Percentiles rank a stretch among this genome's conserved stretches.
Conservation (phyloP, 306 rosid genomes). For the apple (Malus domestica) region DNA sequence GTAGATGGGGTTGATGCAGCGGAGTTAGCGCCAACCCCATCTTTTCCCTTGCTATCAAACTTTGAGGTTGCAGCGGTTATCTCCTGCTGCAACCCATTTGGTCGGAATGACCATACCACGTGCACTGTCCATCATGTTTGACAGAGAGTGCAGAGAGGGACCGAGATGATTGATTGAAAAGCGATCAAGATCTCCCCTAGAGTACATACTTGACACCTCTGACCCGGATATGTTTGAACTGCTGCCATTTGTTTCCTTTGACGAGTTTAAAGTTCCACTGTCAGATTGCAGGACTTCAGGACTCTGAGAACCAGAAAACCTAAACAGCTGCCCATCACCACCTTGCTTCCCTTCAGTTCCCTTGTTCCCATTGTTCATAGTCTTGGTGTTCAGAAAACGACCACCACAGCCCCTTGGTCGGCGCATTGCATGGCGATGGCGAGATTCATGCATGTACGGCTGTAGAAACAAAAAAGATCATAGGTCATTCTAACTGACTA, state of each 20-base stretch:
- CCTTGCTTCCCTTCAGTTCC: constrained; percentile 28
- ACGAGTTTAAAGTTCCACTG: constrained; percentile 56
- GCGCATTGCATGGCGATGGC: constrained; percentile 91
- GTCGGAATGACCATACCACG: constrained; percentile 51
- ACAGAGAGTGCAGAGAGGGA: constrained; percentile 37
- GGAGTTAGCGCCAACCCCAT: constrained; percentile 29
- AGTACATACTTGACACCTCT: constrained; percentile 72
- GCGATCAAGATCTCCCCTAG: constrained; percentile 38
- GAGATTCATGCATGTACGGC: constrained; percentile 97
- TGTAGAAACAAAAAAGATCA: constrained; percentile 27
- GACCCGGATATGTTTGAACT: constrained; percentile 55
- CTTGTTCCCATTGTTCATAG: constrained; percentile 6
- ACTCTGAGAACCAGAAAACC: constrained; percentile 49
- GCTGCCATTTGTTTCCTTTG: constrained; percentile 55
- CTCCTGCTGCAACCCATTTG: constrained; percentile 73
- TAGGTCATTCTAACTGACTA: constrained; percentile 4
- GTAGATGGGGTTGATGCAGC: constrained; percentile 28
- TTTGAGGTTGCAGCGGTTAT: constrained; percentile 60
- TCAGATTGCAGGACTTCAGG: constrained; percentile 70
- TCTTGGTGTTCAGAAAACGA: constrained; percentile 74
- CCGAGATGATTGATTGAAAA: constrained; percentile 48
- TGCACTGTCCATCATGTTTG: constrained; percentile 41
- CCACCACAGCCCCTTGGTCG: constrained; percentile 95
- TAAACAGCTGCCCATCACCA: constrained; percentile 26
- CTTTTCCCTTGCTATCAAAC: constrained; percentile 37